These are phyloP conservation scores for Colletotrichum spaethianum DNA, from an alignment of 2,329 filamentous ascomycete genomes.

Conservation along the genomic window DNA sequence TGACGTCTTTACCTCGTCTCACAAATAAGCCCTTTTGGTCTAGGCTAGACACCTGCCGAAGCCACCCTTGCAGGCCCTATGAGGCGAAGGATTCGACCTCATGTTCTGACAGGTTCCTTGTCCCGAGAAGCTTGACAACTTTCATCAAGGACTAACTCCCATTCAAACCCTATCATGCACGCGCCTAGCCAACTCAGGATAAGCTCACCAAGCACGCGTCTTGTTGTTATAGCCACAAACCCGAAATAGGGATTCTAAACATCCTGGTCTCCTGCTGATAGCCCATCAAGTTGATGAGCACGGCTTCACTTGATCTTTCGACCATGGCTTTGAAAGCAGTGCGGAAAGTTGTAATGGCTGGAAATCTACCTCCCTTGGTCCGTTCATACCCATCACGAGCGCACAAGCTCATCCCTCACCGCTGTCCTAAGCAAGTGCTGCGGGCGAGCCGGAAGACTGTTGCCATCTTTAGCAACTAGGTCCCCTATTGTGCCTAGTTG, in stretches of 20 bases:
- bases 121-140: neutral
- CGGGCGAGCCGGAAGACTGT: no score
- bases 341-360: no score
- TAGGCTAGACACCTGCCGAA: neutral
- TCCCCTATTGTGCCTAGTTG: no score
- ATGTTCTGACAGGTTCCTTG: no score
- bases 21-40: neutral
- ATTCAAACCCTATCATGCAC: neutral
- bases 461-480: no score
- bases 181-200: neutral
- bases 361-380: no score
- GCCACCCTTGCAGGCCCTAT: neutral
- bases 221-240: neutral
- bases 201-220: neutral
- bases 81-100: slow-evolving; percentile 11
- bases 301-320: neutral
- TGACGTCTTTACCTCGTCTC: neutral
- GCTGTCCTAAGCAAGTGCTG: no score
- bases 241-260: neutral
- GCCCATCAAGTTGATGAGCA: neutral
- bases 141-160: no score
- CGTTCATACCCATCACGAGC: no score
- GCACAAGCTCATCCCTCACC: slow-evolving; percentile 3
- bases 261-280: neutral
- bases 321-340: neutral